Evolutionary conservation across 129 eudicot species (phyloP).

Genomic region (Flaveria linearis): DNA sequence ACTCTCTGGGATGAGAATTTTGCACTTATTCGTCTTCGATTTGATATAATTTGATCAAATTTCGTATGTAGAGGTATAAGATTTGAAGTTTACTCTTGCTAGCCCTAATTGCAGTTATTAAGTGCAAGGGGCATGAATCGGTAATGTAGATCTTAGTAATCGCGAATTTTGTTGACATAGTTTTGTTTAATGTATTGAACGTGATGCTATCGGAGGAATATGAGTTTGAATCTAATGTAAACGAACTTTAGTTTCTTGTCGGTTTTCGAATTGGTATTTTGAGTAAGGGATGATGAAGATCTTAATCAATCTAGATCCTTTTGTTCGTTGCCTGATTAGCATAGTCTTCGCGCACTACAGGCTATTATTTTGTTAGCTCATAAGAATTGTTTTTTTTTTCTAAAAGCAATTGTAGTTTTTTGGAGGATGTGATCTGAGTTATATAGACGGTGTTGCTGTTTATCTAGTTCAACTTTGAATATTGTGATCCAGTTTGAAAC

Average conservation of each 20-base stretch:
- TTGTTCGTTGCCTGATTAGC: conserved; percentile 6
- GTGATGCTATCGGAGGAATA: neutral
- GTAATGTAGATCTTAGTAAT: conserved; percentile 16
- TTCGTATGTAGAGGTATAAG: neutral
- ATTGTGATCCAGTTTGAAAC: conserved; percentile 1
- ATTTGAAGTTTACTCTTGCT: conserved; percentile 14
- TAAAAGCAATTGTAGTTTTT: neutral
- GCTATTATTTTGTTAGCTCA: neutral
- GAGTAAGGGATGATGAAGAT: neutral
- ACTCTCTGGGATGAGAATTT: conserved; percentile 6
- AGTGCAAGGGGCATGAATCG: neutral
- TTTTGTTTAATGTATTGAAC: neutral
- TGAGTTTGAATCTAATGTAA: conserved; percentile 1
- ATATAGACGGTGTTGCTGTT: neutral
- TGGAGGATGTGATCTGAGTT: conserved; percentile 21
- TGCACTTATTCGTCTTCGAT: neutral
- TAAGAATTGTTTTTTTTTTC: neutral
- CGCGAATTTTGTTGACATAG: neutral
- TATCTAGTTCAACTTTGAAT: neutral
- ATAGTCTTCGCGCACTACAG: neutral
- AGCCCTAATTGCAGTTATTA: conserved; percentile 21
- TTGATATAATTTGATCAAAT: neutral
- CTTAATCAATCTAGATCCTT: neutral
- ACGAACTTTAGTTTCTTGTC: conserved; percentile 18
- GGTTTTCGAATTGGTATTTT: neutral